Base-by-base conservation (phyloP, 768 basidiomycete genomes). In the Amanita inopinata region DNA sequence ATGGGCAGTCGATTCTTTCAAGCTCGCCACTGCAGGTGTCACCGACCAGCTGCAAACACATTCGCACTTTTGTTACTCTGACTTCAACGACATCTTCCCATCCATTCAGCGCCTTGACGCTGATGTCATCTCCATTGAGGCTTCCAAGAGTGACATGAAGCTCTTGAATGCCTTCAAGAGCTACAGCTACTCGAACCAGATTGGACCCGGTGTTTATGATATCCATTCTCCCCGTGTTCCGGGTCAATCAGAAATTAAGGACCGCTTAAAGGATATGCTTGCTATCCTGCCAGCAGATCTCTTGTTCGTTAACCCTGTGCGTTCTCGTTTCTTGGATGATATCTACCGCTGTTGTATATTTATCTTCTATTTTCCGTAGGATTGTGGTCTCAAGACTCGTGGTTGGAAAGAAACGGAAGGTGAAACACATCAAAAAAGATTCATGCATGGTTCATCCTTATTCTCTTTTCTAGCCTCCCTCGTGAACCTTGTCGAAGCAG, bases 201-300 rank as follows among this genome's bases (percentile, higher is more conserved):
- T 98, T 59, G 92, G 94, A 46, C 94, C 94, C 14, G 94, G 91
- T 76, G 90, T 96, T 59, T 96, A 96, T 61, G 93, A 97, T 63
- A 96, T 99, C 69, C 96, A 98, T 74, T 97, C 93, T 54, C 96
- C 96, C 49, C 92, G 96, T 78, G 88, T 99, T 50, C 96, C 96
- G 33, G 69, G 79, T 47, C 78, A 81, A 55, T 76, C 91, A 62
- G 96, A 99, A 71, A 92, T 98, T 70, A 84, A 81, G 70, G 83
- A 93, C 54, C 87, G 93, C 56, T 72, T 98, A 60, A 76, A 76
- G 63, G 63, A 78, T 51, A 91, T 94, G 77, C 78, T 89, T 53
- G 68, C 69, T 40, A 83, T 85, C 57, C 78, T 97, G 51, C 82
- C 87, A 46, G 72, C 74, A 56, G 74, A 83, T 46, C 74, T 92